Conservation (phyloP, 2,329 filamentous ascomycete species). For the Scolecobasidium constrictum region DNA sequence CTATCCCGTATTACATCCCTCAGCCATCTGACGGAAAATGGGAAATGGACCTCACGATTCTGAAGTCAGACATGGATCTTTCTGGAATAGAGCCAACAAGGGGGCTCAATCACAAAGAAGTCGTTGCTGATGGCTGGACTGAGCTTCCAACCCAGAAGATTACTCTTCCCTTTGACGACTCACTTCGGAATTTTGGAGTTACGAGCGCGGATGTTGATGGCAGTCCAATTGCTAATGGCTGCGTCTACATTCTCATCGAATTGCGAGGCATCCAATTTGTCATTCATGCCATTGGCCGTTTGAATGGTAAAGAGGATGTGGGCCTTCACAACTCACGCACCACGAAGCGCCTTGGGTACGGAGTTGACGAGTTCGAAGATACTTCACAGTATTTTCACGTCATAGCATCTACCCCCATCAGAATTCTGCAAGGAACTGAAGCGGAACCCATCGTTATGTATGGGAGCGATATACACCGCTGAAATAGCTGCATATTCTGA, state of each 20-base stretch:
- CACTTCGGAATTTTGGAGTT: slow-evolving; percentile 13
- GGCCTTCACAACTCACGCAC: slow-evolving; percentile 11
- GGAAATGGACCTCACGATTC: too few relatives aligned
- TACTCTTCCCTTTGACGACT: too few relatives aligned
- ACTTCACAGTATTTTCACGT: slow-evolving; percentile 13
- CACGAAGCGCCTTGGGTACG: slow-evolving; percentile 11
- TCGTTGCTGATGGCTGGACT: too few relatives aligned
- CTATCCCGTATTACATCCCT: too few relatives aligned
- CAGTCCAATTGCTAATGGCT: slow-evolving; percentile 11
- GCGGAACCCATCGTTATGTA: slow-evolving; percentile 11
- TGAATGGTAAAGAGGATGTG: slow-evolving; percentile 12
- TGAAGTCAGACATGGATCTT: too few relatives aligned
- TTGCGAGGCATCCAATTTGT: slow-evolving; percentile 11
- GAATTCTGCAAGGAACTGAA: slow-evolving; percentile 13
- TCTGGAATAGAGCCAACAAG: too few relatives aligned
- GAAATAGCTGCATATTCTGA: slow-evolving; percentile 10
- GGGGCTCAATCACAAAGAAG: too few relatives aligned
- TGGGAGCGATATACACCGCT: slow-evolving; percentile 10
- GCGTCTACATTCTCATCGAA: slow-evolving; percentile 13
- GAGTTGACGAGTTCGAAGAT: slow-evolving; percentile 11
- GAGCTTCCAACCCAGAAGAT: too few relatives aligned
- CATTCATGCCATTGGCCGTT: slow-evolving; percentile 12
- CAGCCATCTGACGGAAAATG: too few relatives aligned
- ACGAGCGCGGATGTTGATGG: slow-evolving; percentile 10
- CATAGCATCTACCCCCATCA: slow-evolving; percentile 12